Base-by-base conservation (phyloP, 768 basidiomycete species). In the Tylopilus plumbeoviolaceoides region DNA sequence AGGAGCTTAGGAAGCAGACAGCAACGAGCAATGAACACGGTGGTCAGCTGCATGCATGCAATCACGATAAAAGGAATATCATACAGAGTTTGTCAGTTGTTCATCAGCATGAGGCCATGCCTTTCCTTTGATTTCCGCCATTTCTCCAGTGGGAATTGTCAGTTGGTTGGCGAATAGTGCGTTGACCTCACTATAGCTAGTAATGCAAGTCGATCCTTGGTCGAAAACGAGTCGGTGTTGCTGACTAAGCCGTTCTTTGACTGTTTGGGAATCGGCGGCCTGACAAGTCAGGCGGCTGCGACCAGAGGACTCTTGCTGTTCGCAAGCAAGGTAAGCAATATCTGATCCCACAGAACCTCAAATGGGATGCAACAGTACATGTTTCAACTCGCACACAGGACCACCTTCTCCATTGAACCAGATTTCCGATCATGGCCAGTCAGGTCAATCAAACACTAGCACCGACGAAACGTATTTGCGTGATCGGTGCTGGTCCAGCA, bases 61-160 rank as follows among this genome's bases (percentile, higher is more conserved):
- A 17, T 33, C 45, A 35, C 14, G n/a, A 48, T 11, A 23, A 47
- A 35, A 42, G 31, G 25, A 43, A 53, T 49, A 41, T 72, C 82
- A 53, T 60, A 94, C 94, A 60, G 88, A 82, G 79, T 98, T 95
- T 65, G 94, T 97, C 64, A 99, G 79, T 44, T 81, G 74, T 23
- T 92, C 86, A 55, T 87, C 80, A 53, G 97, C 91, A 40, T 89
- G 75, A 46, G 94, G 94, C 84, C 87, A 95, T 51, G 92, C 91
- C 75, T 92, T 93, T 62, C 82, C 78, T 66, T 78, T 81, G 44
- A 75, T 71, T 59, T 89, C 85, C 47, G 83, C 77, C 84, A 87
- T 89, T 68, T 66, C 15, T 44, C 33, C n/a, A 48, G 46, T 20
- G 50, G 20, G 39, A 38, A 14, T 42, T 52, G 46, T 45, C 5